phyloP scores from a whole-genome alignment of 2,329 filamentous ascomycete genomes.

The Colletotrichum acutatum region DNA sequence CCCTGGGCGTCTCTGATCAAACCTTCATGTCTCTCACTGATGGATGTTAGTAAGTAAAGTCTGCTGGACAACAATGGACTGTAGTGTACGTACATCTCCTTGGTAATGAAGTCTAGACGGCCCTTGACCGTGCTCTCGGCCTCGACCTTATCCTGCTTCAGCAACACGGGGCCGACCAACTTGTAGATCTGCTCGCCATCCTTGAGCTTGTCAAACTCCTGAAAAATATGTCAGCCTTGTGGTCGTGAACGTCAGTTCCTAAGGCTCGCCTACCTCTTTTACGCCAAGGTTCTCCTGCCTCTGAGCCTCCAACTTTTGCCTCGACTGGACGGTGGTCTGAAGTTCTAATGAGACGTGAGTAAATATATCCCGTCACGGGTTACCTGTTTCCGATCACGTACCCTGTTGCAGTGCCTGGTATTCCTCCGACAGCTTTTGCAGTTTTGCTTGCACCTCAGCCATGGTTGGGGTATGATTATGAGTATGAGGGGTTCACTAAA shows the following conservation, averaged over 20 bases:
- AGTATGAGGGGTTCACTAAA: slow-evolving; percentile 22
- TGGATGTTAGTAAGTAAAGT: background rate
- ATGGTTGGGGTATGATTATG: slow-evolving; percentile 53
- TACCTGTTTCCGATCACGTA: background rate
- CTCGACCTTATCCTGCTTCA: slow-evolving; percentile 95
- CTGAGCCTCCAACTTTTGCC: slow-evolving; percentile 94
- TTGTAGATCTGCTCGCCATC: slow-evolving; percentile 95
- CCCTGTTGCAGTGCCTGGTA: slow-evolving; percentile 89
- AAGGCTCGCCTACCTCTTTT: slow-evolving; percentile 69
- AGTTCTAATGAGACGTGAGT: slow-evolving; percentile 69
- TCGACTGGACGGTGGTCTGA: slow-evolving; percentile 77
- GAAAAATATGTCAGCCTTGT: background rate
- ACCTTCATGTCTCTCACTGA: slow-evolving; percentile 55
- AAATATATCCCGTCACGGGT: background rate
- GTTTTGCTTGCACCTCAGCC: slow-evolving; percentile 78
- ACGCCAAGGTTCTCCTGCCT: slow-evolving; percentile 93
- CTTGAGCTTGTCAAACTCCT: slow-evolving; percentile 86
- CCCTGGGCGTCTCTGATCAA: slow-evolving; percentile 66
- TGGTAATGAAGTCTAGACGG: slow-evolving; percentile 89
- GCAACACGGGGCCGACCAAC: slow-evolving; percentile 87
- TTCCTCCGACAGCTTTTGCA: slow-evolving; percentile 87
- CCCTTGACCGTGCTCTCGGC: slow-evolving; percentile 92
- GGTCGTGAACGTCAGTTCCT: background rate
- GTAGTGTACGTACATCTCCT: slow-evolving; percentile 79
- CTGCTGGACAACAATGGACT: background rate